Evolutionary conservation across 2,329 filamentous ascomycete genomes (phyloP).

Genomic region (Exophiala sp.): DNA sequence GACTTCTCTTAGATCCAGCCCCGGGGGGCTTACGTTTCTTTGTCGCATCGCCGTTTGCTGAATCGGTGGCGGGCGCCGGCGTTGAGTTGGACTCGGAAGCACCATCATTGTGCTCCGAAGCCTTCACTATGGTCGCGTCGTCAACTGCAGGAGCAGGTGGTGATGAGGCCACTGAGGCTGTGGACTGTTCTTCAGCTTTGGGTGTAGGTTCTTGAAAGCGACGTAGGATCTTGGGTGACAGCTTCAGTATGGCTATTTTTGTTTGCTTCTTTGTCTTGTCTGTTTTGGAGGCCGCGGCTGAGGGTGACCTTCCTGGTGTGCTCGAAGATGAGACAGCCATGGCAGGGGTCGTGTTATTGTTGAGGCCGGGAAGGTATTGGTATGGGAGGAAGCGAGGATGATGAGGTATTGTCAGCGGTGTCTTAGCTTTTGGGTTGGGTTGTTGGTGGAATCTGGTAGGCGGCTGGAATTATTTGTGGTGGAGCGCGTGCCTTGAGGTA

Average conservation of each 20-base stretch:
- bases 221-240: slow-evolving; percentile 37
- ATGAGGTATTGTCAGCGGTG: neutral
- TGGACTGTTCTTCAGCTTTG: slow-evolving; percentile 28
- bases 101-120: slow-evolving; percentile 39
- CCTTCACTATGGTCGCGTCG: slow-evolving; percentile 40
- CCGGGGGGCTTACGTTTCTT: slow-evolving; percentile 77
- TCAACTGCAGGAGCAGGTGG: slow-evolving; percentile 30
- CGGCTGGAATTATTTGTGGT: slow-evolving; percentile 17
- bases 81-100: slow-evolving; percentile 32
- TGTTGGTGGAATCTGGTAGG: slow-evolving; percentile 10
- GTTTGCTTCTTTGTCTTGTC: slow-evolving; percentile 32
- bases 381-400: slow-evolving; percentile 2
- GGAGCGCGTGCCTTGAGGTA: slow-evolving; percentile 11
- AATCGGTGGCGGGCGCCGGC: slow-evolving; percentile 42
- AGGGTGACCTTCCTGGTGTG: slow-evolving; percentile 29
- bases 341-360: slow-evolving; percentile 28
- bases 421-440: slow-evolving; percentile 30
- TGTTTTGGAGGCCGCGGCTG: slow-evolving; percentile 29
- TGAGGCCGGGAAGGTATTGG: neutral
- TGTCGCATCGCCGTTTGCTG: slow-evolving; percentile 46
- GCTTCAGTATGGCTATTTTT: slow-evolving; percentile 37
- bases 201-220: slow-evolving; percentile 31
- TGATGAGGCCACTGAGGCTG: slow-evolving; percentile 37
- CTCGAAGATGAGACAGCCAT: slow-evolving; percentile 30
- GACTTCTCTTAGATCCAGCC: slow-evolving; percentile 58